Evolutionary conservation across 345 rosid genomes (phyloP).

Genomic region (Gossypium anomalum): DNA sequence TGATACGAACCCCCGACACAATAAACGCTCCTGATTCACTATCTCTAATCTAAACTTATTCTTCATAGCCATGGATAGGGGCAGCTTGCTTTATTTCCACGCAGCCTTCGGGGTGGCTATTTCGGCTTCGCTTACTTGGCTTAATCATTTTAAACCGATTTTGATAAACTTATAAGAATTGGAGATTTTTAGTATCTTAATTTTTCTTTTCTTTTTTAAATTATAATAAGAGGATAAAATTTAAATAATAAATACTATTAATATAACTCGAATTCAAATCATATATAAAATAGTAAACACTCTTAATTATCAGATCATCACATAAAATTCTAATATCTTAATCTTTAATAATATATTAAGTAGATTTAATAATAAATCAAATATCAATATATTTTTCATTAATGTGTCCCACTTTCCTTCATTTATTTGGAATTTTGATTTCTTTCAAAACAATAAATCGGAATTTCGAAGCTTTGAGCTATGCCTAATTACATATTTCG

Average conservation of each 20-base stretch:
- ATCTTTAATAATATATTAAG: no score
- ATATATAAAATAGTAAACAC: no score
- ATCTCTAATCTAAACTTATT: slow-evolving; percentile 14
- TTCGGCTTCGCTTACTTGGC: slow-evolving; percentile 1
- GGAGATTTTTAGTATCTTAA: no score
- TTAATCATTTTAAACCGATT: background rate
- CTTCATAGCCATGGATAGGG: background rate
- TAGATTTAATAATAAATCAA: background rate
- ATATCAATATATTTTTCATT: no score
- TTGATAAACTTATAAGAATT: no score
- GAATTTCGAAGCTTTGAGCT: background rate
- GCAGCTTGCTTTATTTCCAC: slow-evolving; percentile 29
- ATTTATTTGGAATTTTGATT: background rate
- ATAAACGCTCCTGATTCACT: background rate
- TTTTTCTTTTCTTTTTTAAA: no score
- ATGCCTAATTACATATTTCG: background rate
- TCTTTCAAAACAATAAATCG: no score
- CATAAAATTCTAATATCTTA: fast-evolving
- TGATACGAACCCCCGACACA: background rate
- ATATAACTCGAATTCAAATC: fast-evolving
- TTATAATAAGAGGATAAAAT: no score
- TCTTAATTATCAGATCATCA: fast-evolving
- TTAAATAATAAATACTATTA: no score
- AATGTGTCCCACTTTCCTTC: no score
- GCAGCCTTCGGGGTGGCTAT: slow-evolving; percentile 17